Conservation (phyloP, 257 asterid species). For the Cordia subcordata region DNA sequence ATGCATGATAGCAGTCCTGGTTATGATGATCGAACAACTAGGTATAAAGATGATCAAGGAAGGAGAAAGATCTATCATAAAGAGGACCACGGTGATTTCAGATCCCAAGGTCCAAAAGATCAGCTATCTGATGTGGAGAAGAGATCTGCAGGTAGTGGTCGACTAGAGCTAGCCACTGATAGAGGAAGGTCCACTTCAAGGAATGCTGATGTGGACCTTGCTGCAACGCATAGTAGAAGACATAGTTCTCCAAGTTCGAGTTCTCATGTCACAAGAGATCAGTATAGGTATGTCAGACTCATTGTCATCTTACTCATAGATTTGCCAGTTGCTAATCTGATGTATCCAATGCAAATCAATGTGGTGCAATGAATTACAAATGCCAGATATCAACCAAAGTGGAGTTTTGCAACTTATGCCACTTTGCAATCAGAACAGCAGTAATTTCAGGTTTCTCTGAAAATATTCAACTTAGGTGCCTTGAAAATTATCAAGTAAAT, state of each 20-base stretch:
- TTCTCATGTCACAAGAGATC: constrained; percentile 62
- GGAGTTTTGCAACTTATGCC: no score
- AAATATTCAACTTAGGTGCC: no score
- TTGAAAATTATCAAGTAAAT: no score
- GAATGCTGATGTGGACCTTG: constrained; percentile 52
- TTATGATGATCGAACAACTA: constrained; percentile 56
- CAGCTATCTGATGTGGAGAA: constrained; percentile 61
- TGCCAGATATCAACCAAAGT: no score
- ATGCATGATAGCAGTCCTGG: constrained; percentile 59
- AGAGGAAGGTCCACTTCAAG: constrained; percentile 69
- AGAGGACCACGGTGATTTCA: constrained; percentile 62
- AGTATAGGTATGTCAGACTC: constrained; percentile 44
- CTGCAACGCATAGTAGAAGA: constrained; percentile 55
- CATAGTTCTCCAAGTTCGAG: constrained; percentile 74
- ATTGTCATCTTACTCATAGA: not conserved
- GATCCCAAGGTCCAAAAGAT: constrained; percentile 63
- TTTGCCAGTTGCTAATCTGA: not conserved
- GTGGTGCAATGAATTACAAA: no score
- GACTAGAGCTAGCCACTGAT: constrained; percentile 46
- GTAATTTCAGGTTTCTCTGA: no score
- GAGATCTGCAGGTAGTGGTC: constrained; percentile 45
- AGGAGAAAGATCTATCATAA: constrained; percentile 64
- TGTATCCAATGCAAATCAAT: not conserved
- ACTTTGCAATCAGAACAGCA: no score
- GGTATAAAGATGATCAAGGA: constrained; percentile 68